Evolutionary conservation across 768 basidiomycete genomes (phyloP).

Genomic region (Galerina marginata): DNA sequence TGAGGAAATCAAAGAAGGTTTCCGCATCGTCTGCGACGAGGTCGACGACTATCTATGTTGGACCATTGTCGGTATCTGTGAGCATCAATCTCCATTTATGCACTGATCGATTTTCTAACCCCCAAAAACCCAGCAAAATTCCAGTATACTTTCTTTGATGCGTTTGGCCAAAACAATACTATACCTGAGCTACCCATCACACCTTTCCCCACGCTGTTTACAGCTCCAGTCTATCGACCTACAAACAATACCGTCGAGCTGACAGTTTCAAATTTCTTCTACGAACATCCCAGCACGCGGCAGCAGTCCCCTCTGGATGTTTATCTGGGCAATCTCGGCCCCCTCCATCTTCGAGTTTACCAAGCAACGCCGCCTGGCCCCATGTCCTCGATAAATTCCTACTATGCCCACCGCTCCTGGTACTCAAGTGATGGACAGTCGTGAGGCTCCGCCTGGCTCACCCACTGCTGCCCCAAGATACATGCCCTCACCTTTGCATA

Average conservation of each 20-base stretch:
- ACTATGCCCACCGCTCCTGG: constrained; percentile 53
- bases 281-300: constrained; percentile 69
- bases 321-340: constrained; percentile 89
- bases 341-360: constrained; percentile 78
- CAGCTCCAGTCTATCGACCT: constrained; percentile 75
- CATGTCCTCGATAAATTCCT: constrained; percentile 65
- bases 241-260: constrained; percentile 79
- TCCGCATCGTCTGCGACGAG: constrained; percentile 78
- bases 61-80: constrained; percentile 96
- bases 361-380: constrained; percentile 74
- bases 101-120: constrained; percentile 8
- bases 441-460: constrained; percentile 30
- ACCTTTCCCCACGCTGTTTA: constrained; percentile 88
- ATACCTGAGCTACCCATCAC: constrained; percentile 85
- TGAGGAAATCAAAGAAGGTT: constrained; percentile 82
- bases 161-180: constrained; percentile 77
- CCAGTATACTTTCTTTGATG: constrained; percentile 94
- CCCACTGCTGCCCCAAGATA: constrained; percentile 50
- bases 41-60: constrained; percentile 96
- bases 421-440: constrained; percentile 37
- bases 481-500: constrained; percentile 65
- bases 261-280: constrained; percentile 89
- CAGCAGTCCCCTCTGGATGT: constrained; percentile 79
- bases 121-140: constrained; percentile 72
- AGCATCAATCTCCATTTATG: constrained; percentile 34